These are phyloP conservation scores for Xylaria cubensis DNA, from an alignment of 495 filamentous ascomycete genomes.

Conservation along the genomic window DNA sequence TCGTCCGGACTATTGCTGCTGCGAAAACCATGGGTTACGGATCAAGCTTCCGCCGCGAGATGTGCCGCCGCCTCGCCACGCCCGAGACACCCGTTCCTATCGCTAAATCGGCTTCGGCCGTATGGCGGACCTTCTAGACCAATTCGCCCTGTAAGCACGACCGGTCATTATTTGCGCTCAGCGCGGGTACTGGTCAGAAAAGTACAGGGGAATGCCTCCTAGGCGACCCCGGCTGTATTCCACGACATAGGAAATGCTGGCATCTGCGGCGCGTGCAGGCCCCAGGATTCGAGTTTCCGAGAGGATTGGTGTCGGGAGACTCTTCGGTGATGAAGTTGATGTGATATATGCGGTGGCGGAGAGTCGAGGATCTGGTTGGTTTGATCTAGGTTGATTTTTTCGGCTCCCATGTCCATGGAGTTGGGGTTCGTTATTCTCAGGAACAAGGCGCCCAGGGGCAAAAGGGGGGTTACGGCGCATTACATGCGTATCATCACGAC, in stretches of 20 bases:
- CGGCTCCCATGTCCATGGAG: neutral
- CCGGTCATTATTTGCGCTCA: neutral
- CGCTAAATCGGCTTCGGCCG: neutral
- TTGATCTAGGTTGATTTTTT: neutral
- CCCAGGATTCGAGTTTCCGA: neutral
- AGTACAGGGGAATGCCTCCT: neutral
- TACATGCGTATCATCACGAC: neutral
- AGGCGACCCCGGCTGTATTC: neutral
- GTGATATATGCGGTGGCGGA: slow-evolving; percentile 15
- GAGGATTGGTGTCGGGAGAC: slow-evolving; percentile 8
- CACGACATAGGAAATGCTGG: slow-evolving; percentile 1
- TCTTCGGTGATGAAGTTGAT: slow-evolving; percentile 6
- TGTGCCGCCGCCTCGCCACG: neutral
- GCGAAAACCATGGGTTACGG: neutral
- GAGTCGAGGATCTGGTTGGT: neutral
- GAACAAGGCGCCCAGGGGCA: neutral
- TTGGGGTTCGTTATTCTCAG: neutral
- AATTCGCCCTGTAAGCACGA: neutral
- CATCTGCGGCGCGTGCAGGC: slow-evolving; percentile 6
- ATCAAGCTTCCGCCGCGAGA: neutral
- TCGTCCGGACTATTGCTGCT: neutral
- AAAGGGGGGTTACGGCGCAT: slow-evolving; percentile 12
- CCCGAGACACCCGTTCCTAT: neutral
- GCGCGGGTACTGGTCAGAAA: slow-evolving; percentile 4
- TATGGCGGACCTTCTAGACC: neutral